Base-by-base conservation (phyloP, 495 filamentous ascomycete genomes). In the Penicillium robsamsonii region DNA sequence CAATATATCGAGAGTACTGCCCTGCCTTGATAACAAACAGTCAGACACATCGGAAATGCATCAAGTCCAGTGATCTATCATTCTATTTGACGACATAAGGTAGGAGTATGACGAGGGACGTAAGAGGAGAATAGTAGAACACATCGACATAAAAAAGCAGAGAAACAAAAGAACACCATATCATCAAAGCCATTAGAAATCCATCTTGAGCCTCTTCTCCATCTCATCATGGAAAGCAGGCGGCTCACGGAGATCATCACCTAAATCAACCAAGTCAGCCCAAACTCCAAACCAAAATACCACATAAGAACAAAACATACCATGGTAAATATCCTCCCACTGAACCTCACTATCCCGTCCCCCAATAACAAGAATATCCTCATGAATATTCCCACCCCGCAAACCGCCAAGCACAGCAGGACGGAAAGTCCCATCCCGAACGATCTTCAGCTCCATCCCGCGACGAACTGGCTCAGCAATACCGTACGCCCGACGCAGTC, bases 371-470 rank as follows among this genome's bases (percentile, higher is more conserved):
- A 97, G 73, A 58, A 96, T 88, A 76, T 96, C 92, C 75, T 86
- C 87, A 70, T 88, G 86, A 29, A 92, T 71, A 64, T 71, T 72
- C 2, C 73, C 71, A 31, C 67, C 71, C 42, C 59, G 63, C 47
- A 63, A 12, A 8, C 73, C 73, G 33, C 80, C 78, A 61, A 82
- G 60, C 41, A 70, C 64, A 48, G 65, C 68, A 31, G 79, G 79
- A 53, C 73, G 60, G 75, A 83, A 83, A 50, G 78, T 80, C 20
- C 81, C 80, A 65, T 77, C 81, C 49, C 84, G 79, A 1, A 84
- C 81, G 66, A 96, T 91, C 81, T 88, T 89, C 65, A 96, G 75
- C 79, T 98, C 93, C 93, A 98, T 98, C 35, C 87, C 88, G n/a
- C 93, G 84, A 15, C 90, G 83, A 59, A 97, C 83, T 10, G 93